Conservation (phyloP, 768 basidiomycete genomes). For the Cubamyces sp. region DNA sequence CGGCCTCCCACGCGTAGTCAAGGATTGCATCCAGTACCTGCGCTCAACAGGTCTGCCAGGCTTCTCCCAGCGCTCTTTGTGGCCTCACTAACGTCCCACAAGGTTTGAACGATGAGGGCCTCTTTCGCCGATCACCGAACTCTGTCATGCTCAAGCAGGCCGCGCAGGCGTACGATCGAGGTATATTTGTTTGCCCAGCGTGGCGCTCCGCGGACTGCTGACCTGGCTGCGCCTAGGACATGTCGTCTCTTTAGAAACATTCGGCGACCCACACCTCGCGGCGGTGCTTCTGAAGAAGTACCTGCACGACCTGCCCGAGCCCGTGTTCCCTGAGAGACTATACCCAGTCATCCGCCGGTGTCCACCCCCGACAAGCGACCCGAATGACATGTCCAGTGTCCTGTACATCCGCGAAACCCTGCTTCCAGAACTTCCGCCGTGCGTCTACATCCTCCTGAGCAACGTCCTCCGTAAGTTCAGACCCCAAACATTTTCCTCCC, state of each 20-base stretch:
- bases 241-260: conserved; percentile 76
- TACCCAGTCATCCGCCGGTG: conserved; percentile 72
- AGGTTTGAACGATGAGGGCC: conserved; percentile 72
- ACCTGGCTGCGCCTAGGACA: conserved; percentile 50
- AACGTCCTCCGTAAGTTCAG: conserved; percentile 43
- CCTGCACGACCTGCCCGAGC: conserved; percentile 76
- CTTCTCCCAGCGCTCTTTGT: neutral
- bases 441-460: conserved; percentile 74
- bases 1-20: conserved; percentile 79
- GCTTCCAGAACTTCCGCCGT: conserved; percentile 69
- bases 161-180: conserved; percentile 85
- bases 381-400: conserved; percentile 59
- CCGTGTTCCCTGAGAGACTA: conserved; percentile 72
- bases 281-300: conserved; percentile 89
- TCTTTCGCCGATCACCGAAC: conserved; percentile 83
- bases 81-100: conserved; percentile 1
- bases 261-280: conserved; percentile 77
- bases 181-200: conserved; percentile 37
- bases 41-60: conserved; percentile 52
- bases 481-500: neutral
- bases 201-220: conserved; percentile 6
- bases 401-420: conserved; percentile 70
- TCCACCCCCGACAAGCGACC: conserved; percentile 57
- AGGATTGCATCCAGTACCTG: conserved; percentile 73
- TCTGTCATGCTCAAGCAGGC: conserved; percentile 72